phyloP scores from a whole-genome alignment of 306 rosid genomes.

The Cucurbita ficifolia region DNA sequence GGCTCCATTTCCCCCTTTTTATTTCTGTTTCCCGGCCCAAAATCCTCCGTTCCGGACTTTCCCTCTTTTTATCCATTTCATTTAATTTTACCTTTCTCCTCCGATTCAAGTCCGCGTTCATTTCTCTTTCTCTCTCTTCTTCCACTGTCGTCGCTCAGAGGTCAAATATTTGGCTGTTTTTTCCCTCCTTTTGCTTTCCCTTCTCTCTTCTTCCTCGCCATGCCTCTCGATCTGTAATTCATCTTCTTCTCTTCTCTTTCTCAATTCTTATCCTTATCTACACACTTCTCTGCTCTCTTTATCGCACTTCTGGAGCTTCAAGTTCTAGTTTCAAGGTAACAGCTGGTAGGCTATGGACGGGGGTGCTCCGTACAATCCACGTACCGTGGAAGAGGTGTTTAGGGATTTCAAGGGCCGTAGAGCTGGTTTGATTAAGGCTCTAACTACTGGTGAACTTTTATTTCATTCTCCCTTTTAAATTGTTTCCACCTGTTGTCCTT shows the following conservation, averaged over 20 bases:
- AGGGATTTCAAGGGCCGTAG: conserved; percentile 35
- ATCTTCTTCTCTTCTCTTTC: not conserved
- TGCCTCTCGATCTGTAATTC: not conserved
- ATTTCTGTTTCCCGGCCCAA: not conserved
- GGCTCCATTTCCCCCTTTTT: not conserved
- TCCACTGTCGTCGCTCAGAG: not conserved
- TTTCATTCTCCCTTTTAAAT: not conserved
- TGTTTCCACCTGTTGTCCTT: not conserved
- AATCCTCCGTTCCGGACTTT: not conserved
- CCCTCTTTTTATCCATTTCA: conserved; percentile 16
- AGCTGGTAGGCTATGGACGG: conserved; percentile 16
- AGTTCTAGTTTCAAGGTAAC: not conserved
- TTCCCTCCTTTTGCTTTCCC: conserved; percentile 12
- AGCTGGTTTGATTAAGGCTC: conserved; percentile 32
- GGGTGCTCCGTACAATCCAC: conserved; percentile 25
- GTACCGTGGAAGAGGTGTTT: conserved; percentile 37
- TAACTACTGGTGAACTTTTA: conserved; percentile 20
- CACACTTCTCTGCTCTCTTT: not conserved
- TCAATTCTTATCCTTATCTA: not conserved
- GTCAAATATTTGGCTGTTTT: conserved; percentile 5
- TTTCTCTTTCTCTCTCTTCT: not conserved
- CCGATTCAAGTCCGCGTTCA: conserved; percentile 19
- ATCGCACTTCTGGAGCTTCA: not conserved
- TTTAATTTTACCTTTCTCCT: conserved; percentile 1
- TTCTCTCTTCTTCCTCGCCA: not conserved